Evolutionary conservation across 805 yeast species (phyloP), one percentile per base, ranked within the genome.

Genomic region (Komagataella mondaviorum): DNA sequence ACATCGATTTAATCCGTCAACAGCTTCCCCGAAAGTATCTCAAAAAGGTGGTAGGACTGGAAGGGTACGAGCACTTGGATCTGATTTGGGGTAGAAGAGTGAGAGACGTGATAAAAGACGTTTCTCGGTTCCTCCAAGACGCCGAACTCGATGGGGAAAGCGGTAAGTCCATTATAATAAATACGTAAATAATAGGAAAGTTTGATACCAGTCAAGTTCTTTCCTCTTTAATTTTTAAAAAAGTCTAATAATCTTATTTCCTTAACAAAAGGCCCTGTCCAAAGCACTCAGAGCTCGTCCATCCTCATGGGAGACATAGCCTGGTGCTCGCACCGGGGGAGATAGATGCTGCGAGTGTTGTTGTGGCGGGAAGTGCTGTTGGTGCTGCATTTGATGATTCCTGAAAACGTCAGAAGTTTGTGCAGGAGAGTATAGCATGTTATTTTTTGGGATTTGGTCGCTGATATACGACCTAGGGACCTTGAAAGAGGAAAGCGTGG

Each of bases 41-140:
- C 18, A 20, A 55, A 6, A 30, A 10, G 39, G 56, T 66, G 12
- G 71, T 78, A 23, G 82, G 85, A 1, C 80, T 91, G 0, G 73
- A 71, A 1, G 70, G 70, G 18, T 87, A 90, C 63, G 99, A 91
- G 66, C 99, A 91, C 67, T 68, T 91, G 54, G 99, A 93, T 63
- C 76, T 91, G 55, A 70, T 91, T 10, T 91, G 99, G 99, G 97
- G 96, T n/a, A 68, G 74, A 23, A 77, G 81, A 51, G 84, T 85
- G 3, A 77, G 71, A 24, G 60, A 71, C 51, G 82, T 80, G 3
- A 67, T 76, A 48, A 62, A 68, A 6, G 69, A 71, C 52, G 70
- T 77, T 6, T 53, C 70, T 3, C 62, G 64, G 49, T 69, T 71
- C 50, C 59, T 72, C 14, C 60, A 62, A 2, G 49, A 47, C 44